A percentile compares a stretch with the other conserved stretches of the same genome.
Conservation (phyloP, 352 stramenopile species). For the Globisporangium paddicum region DNA sequence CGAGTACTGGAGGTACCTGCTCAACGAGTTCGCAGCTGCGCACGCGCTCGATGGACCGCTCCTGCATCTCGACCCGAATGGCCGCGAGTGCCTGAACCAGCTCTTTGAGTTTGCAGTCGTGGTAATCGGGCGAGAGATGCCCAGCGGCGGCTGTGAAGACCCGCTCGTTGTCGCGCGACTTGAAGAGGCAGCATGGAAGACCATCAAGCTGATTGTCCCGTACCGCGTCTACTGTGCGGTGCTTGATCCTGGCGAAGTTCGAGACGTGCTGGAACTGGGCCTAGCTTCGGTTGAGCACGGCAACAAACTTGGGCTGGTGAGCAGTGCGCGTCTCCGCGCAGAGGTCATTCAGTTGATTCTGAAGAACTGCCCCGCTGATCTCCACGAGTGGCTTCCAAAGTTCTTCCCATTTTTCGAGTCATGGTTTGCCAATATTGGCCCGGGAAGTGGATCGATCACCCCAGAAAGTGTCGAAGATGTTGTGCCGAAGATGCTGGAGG, state of each 20-base stretch:
- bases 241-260: slow-evolving; percentile 39
- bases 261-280: slow-evolving; percentile 51
- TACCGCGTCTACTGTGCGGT: slow-evolving; percentile 70
- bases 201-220: slow-evolving; percentile 44
- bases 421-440: slow-evolving; percentile 41
- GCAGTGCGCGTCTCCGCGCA: slow-evolving; percentile 17
- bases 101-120: slow-evolving; percentile 49
- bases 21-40: slow-evolving; percentile 50
- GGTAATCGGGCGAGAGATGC: slow-evolving; percentile 38
- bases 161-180: slow-evolving; percentile 22
- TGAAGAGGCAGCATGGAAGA: slow-evolving; percentile 71
- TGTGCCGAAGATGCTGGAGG: slow-evolving; percentile 44
- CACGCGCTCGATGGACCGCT: slow-evolving; percentile 45
- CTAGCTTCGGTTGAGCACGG: slow-evolving; percentile 42
- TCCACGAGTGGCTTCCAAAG: slow-evolving; percentile 35
- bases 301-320: slow-evolving; percentile 1
- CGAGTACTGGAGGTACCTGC: slow-evolving; percentile 54
- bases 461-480: slow-evolving; percentile 21
- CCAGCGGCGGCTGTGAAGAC: slow-evolving; percentile 21
- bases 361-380: slow-evolving; percentile 56
- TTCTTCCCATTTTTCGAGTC: slow-evolving; percentile 37
- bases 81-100: slow-evolving; percentile 49
- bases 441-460: slow-evolving; percentile 15
- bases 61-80: slow-evolving; percentile 72
- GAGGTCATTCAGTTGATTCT: slow-evolving; percentile 42